Evolutionary conservation across 1,139 yeast species (phyloP).

Genomic region (Suhomyces choctaworum): DNA sequence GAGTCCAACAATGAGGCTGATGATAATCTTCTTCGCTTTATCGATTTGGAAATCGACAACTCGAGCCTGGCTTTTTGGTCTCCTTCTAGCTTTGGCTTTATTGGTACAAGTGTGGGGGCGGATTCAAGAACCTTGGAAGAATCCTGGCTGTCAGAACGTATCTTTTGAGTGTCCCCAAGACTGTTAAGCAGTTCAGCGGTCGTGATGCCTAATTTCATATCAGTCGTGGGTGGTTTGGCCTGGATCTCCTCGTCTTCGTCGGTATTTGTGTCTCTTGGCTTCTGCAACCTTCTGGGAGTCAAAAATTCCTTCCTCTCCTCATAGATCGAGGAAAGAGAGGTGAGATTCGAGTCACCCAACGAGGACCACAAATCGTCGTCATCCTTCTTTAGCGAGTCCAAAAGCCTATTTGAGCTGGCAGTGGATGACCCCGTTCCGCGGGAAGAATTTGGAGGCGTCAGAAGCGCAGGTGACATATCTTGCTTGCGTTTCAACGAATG

Average conservation of each 20-base stretch:
- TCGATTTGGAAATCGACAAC: constrained; percentile 11
- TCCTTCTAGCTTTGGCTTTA: constrained; percentile 8
- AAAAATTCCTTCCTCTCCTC: constrained; percentile 30
- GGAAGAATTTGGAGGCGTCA: constrained; percentile 27
- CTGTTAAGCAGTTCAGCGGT: too few relatives aligned
- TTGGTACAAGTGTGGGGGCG: constrained; percentile 12
- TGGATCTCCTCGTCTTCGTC: not conserved
- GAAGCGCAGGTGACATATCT: constrained; percentile 10
- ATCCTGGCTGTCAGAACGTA: not conserved
- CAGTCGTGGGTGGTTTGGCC: not conserved
- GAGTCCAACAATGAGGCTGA: constrained; percentile 24
- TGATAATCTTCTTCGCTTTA: constrained; percentile 15
- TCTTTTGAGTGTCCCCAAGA: not conserved
- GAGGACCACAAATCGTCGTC: constrained; percentile 36
- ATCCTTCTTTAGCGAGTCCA: constrained; percentile 18
- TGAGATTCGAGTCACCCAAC: constrained; percentile 26
- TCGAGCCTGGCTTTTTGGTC: constrained; percentile 10
- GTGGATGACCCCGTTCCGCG: constrained; percentile 1
- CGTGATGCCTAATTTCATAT: not conserved
- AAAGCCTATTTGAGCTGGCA: not conserved
- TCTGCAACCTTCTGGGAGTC: constrained; percentile 34
- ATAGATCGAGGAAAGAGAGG: constrained; percentile 32
- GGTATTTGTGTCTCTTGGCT: not conserved
- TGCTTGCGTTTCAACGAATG: constrained; percentile 13
- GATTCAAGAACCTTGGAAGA: constrained; percentile 10